Evolutionary conservation across 1,284 basidiomycete species (phyloP).

Genomic region (Ceratobasidium papillatum): DNA sequence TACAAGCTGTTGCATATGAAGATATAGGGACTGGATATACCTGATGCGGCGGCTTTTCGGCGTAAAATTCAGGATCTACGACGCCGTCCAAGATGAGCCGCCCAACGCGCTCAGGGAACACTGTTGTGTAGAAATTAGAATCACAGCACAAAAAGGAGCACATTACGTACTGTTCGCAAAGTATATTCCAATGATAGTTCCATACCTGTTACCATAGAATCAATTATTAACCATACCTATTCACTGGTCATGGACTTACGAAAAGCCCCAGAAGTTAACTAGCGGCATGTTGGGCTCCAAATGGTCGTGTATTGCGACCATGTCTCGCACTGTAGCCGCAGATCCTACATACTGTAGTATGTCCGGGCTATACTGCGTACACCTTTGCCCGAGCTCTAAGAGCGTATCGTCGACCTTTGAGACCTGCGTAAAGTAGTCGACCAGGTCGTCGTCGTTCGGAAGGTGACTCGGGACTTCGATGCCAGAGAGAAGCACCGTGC

Average conservation of each 20-base stretch:
- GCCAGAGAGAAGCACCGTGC: constrained; percentile 13
- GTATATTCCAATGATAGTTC: constrained; percentile 41
- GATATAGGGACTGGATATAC: too few relatives aligned
- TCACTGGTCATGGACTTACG: not conserved
- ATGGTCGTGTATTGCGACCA: constrained; percentile 17
- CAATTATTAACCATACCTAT: not conserved
- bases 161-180: constrained; percentile 37
- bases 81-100: constrained; percentile 27
- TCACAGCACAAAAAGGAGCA: not conserved
- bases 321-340: constrained; percentile 12
- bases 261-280: constrained; percentile 38
- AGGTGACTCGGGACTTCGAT: constrained; percentile 38
- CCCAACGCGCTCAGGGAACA: constrained; percentile 27
- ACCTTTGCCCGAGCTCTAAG: constrained; percentile 17
- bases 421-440: constrained; percentile 36
- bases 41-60: not conserved
- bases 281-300: not conserved
- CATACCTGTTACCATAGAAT: constrained; percentile 36
- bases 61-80: not conserved
- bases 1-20: too few relatives aligned
- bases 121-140: not conserved
- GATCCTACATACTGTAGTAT: not conserved
- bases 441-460: constrained; percentile 19
- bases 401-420: constrained; percentile 8
- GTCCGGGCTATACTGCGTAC: constrained; percentile 20